Percentiles rank a stretch among this genome's conserved stretches.
Conservation (phyloP, 2,329 filamentous ascomycete genomes). For the Epichloe brachyelytri region DNA sequence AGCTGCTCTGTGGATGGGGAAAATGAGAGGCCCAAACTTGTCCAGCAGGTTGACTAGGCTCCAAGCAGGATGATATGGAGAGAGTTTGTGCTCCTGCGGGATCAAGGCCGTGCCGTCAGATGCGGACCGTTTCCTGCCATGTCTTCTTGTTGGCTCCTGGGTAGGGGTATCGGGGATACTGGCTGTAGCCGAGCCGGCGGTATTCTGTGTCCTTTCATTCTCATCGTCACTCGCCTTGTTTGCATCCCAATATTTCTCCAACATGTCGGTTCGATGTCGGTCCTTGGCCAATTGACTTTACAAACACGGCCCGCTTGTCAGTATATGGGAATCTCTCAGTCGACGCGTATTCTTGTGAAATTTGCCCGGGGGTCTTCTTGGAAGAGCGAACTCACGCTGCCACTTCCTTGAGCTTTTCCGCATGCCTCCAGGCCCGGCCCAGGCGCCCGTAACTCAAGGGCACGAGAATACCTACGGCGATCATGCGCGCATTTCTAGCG, state of each 20-base stretch:
- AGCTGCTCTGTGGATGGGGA: constrained; percentile 79
- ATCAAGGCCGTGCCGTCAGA: constrained; percentile 49
- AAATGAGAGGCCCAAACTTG: constrained; percentile 80
- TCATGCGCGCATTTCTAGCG: constrained; percentile 79
- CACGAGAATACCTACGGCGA: constrained; percentile 81
- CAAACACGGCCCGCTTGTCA: not conserved
- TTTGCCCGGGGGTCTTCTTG: too few species aligned
- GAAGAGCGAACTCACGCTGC: constrained; percentile 41
- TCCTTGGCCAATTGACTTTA: constrained; percentile 50
- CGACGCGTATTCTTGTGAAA: too few species aligned
- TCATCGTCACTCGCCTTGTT: constrained; percentile 25
- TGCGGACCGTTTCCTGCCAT: constrained; percentile 43
- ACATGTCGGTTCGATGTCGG: constrained; percentile 43
- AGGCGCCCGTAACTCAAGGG: constrained; percentile 74
- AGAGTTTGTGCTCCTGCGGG: constrained; percentile 51
- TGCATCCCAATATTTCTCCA: constrained; percentile 72
- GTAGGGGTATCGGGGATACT: constrained; percentile 23
- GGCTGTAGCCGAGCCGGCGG: constrained; percentile 16
- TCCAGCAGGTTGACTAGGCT: constrained; percentile 68
- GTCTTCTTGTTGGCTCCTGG: constrained; percentile 28
- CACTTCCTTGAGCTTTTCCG: constrained; percentile 59
- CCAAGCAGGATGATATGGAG: constrained; percentile 73
- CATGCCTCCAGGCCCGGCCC: constrained; percentile 82
- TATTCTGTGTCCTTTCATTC: not conserved
- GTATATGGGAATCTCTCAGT: not conserved